A percentile compares a stretch with the other conserved stretches of the same genome.
phyloP scores from a whole-genome alignment of 768 basidiomycete genomes.

The Trametes elegans region DNA sequence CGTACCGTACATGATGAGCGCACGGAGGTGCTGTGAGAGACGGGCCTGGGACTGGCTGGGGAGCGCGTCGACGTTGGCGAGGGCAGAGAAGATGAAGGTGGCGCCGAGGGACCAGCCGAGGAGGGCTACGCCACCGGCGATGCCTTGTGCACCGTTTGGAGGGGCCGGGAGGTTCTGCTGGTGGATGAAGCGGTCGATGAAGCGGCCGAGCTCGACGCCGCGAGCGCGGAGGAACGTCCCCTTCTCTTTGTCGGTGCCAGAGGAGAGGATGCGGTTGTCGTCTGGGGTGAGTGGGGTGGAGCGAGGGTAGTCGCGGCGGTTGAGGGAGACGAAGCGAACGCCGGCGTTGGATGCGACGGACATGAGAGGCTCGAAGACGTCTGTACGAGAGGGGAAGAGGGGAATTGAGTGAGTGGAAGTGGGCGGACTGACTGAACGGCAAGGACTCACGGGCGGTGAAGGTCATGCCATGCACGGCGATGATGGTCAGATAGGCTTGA shows the following conservation, averaged over 20 bases:
- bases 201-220: slow-evolving; percentile 17
- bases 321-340: slow-evolving; percentile 21
- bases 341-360: neutral
- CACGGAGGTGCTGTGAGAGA: neutral
- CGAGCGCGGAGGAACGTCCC: slow-evolving; percentile 27
- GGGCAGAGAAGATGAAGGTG: neutral
- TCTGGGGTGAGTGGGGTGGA: slow-evolving; percentile 15
- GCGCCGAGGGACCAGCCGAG: neutral
- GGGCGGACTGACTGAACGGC: no score
- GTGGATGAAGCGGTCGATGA: slow-evolving; percentile 1
- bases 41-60: neutral
- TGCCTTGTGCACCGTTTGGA: neutral
- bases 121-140: slow-evolving; percentile 6
- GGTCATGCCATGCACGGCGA: neutral
- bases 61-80: neutral
- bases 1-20: slow-evolving; percentile 6
- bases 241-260: slow-evolving; percentile 19
- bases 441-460: neutral
- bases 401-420: no score
- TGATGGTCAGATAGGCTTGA: neutral
- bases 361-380: neutral
- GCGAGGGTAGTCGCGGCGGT: slow-evolving; percentile 24
- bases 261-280: slow-evolving; percentile 4
- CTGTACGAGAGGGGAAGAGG: neutral
- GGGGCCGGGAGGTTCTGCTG: neutral